phyloP scores from a whole-genome alignment of 257 asterid genomes.

The Solanum sitiens region DNA sequence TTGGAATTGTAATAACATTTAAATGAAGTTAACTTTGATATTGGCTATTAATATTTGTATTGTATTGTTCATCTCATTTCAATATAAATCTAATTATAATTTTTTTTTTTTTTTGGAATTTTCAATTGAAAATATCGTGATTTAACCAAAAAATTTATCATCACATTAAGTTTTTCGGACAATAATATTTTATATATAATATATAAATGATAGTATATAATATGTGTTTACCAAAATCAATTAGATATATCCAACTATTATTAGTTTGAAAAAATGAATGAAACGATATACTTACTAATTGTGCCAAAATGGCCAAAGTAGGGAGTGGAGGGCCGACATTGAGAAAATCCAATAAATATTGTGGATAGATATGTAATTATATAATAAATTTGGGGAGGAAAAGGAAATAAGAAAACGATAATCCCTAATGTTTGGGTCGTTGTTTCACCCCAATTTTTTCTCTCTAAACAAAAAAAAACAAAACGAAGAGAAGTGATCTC shows the following conservation, averaged over 20 bases:
- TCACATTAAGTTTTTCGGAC: background rate
- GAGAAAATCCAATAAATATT: background rate
- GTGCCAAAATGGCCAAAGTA: background rate
- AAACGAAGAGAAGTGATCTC: conserved; percentile 9
- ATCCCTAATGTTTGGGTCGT: background rate
- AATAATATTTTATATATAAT: no score
- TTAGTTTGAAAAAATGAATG: background rate
- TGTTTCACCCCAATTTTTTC: background rate
- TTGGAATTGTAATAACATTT: background rate
- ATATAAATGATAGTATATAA: background rate
- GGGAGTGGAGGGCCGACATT: background rate
- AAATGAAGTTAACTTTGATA: background rate
- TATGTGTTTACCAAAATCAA: no score
- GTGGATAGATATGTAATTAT: background rate
- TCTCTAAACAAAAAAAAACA: background rate
- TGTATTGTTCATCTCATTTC: background rate
- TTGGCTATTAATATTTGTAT: background rate
- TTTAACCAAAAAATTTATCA: background rate
- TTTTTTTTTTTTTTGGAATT: background rate
- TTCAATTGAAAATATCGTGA: background rate
- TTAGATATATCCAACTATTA: no score
- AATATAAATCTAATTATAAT: background rate
- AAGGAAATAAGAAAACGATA: background rate
- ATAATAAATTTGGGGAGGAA: background rate
- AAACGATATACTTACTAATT: background rate